These are phyloP conservation scores for Sugiyamaella mastotermitis DNA, from an alignment of 805 yeast species.

Conservation along the genomic window DNA sequence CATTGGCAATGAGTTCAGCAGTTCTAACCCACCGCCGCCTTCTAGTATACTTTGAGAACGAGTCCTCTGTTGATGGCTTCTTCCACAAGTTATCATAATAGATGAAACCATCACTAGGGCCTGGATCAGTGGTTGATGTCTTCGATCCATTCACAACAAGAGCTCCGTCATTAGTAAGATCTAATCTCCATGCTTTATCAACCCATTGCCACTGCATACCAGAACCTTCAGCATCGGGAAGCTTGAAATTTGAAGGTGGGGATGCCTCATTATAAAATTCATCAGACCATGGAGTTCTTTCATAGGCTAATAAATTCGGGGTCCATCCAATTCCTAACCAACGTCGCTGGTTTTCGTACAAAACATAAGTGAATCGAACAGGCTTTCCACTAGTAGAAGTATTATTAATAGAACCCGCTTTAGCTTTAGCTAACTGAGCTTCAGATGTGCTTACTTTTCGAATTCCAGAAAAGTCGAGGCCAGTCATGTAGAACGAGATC, in stretches of 20 bases:
- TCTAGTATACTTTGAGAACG: slow-evolving; percentile 86
- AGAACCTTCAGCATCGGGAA: slow-evolving; percentile 65
- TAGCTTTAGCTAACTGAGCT: slow-evolving; percentile 18
- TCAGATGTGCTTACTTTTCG: slow-evolving; percentile 35
- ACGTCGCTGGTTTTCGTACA: slow-evolving; percentile 91
- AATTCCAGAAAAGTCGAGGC: slow-evolving; percentile 60
- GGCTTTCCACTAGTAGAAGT: slow-evolving; percentile 37
- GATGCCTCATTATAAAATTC: slow-evolving; percentile 85
- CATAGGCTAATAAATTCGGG: slow-evolving; percentile 80
- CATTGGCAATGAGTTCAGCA: slow-evolving; percentile 39
- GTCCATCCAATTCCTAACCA: slow-evolving; percentile 99
- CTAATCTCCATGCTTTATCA: slow-evolving; percentile 87
- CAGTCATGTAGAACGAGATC: slow-evolving; percentile 75
- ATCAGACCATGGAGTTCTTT: slow-evolving; percentile 96
- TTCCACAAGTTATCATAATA: slow-evolving; percentile 94
- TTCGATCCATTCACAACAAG: slow-evolving; percentile 49
- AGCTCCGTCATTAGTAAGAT: slow-evolving; percentile 82
- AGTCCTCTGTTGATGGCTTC: slow-evolving; percentile 79
- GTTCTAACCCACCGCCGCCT: slow-evolving; percentile 95
- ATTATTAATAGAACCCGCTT: slow-evolving; percentile 16
- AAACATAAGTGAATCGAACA: slow-evolving; percentile 82
- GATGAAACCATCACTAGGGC: slow-evolving; percentile 76
- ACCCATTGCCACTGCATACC: slow-evolving; percentile 93
- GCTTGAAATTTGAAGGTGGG: slow-evolving; percentile 66
- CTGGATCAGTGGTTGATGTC: slow-evolving; percentile 54